phyloP scores from a whole-genome alignment of 805 yeast species.

The Candida saitoana region DNA sequence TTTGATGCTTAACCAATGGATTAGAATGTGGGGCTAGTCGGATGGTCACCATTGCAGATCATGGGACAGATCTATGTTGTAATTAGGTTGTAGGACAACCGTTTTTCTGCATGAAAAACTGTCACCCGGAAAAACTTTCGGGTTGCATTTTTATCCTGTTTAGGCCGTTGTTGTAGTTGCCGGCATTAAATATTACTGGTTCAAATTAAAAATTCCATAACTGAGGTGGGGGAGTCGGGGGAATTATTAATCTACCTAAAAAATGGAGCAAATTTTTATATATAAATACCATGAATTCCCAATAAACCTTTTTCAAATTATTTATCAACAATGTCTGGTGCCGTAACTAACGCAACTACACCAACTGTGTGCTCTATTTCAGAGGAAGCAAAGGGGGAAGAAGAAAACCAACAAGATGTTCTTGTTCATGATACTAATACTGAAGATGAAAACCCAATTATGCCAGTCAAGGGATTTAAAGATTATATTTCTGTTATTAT shows the following conservation, averaged over 20 bases:
- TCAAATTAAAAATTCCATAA: background rate
- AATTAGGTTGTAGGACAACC: too few species aligned
- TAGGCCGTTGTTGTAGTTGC: background rate
- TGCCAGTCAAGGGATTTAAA: conserved; percentile 28
- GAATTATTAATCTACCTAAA: background rate
- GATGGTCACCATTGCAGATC: too few species aligned
- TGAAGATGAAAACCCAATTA: conserved; percentile 1
- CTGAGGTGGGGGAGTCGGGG: background rate
- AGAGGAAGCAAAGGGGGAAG: background rate
- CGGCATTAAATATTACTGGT: background rate
- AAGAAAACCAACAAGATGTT: background rate
- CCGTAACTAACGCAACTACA: background rate
- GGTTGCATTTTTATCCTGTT: background rate
- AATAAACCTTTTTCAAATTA: too few species aligned
- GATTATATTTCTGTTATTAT: conserved; percentile 32
- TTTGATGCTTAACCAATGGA: too few species aligned
- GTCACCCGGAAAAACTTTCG: background rate
- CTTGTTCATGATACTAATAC: background rate
- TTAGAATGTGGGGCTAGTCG: too few species aligned
- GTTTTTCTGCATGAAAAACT: background rate
- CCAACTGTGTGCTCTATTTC: background rate
- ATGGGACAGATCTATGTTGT: too few species aligned
- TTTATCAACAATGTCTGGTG: conserved; percentile 2
- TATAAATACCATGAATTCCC: too few species aligned
- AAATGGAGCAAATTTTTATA: too few species aligned